phyloP scores from a whole-genome alignment of 352 stramenopile genomes.

The Elongisporangium undulatum region DNA sequence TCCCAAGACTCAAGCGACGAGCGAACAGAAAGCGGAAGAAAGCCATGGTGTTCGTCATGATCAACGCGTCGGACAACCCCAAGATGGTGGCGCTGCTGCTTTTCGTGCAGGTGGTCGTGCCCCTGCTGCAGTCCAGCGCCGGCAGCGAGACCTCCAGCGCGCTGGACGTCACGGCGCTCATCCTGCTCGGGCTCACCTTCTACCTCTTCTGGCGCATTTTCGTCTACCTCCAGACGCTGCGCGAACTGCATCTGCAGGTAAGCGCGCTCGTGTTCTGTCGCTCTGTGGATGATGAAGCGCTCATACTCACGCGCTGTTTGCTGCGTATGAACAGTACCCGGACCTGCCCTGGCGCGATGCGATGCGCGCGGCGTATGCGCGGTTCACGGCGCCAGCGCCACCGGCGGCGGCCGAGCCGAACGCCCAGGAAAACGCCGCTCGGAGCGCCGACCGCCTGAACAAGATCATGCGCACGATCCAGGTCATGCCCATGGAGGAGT shows the following conservation, averaged over 20 bases:
- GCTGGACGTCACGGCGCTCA: slow-evolving; percentile 48
- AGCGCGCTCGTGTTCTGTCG: background rate
- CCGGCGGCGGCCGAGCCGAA: slow-evolving; percentile 30
- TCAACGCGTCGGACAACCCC: slow-evolving; percentile 73
- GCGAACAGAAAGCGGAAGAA: background rate
- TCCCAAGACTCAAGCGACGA: slow-evolving; percentile 1
- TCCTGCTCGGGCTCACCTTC: slow-evolving; percentile 47
- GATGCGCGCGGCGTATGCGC: slow-evolving; percentile 48
- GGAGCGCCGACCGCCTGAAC: slow-evolving; percentile 59
- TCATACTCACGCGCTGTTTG: background rate
- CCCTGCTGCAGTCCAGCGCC: slow-evolving; percentile 67
- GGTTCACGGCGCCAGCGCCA: slow-evolving; percentile 26
- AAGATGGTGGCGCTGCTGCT: slow-evolving; percentile 77
- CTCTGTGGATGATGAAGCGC: background rate
- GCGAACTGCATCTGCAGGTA: slow-evolving; percentile 9
- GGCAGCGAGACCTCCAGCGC: slow-evolving; percentile 49
- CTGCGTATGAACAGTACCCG: slow-evolving; percentile 21
- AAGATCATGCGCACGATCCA: slow-evolving; percentile 74
- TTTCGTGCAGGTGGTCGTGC: slow-evolving; percentile 73
- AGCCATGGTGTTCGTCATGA: slow-evolving; percentile 57
- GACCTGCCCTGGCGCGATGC: slow-evolving; percentile 56
- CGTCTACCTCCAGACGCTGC: slow-evolving; percentile 29
- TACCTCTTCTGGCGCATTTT: slow-evolving; percentile 55
- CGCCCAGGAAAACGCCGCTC: slow-evolving; percentile 22
- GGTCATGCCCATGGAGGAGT: slow-evolving; percentile 80